Percentiles rank a stretch among this genome's conserved stretches.
These are phyloP conservation scores for Dryadomyces quercus-mongolicae DNA, from an alignment of 2,329 filamentous ascomycete genomes.

Conservation along the genomic window DNA sequence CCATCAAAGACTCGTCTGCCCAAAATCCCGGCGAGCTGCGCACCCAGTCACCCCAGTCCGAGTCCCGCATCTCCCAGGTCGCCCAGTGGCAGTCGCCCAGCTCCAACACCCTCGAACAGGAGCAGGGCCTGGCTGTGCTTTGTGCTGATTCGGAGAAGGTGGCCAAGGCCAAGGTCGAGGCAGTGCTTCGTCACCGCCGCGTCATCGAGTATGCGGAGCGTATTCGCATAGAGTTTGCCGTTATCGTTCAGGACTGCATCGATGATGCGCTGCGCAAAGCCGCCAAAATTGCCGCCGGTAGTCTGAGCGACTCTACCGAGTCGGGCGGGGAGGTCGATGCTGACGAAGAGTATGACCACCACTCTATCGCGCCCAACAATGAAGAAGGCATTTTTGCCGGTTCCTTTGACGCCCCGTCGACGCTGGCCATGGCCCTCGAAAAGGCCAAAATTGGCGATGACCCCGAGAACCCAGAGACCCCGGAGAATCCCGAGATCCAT, in stretches of 20 bases:
- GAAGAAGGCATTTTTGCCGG: conserved; percentile 45
- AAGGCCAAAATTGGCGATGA: conserved; percentile 29
- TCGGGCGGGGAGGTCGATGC: conserved; percentile 41
- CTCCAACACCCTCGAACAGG: conserved; percentile 81
- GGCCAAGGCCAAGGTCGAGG: conserved; percentile 81
- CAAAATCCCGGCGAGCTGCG: conserved; percentile 65
- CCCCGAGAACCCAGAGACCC: no score
- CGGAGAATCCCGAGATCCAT: no score
- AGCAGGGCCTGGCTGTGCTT: conserved; percentile 77
- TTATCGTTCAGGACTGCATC: conserved; percentile 91
- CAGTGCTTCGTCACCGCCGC: conserved; percentile 78
- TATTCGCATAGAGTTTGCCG: conserved; percentile 85
- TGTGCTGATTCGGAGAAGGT: conserved; percentile 81
- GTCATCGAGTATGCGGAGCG: conserved; percentile 95
- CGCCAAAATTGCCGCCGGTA: conserved; percentile 72
- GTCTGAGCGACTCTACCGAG: conserved; percentile 65
- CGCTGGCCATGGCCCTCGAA: conserved; percentile 41
- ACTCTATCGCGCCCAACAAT: conserved; percentile 25
- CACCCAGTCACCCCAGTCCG: conserved; percentile 90
- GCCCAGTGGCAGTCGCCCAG: conserved; percentile 94
- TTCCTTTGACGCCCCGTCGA: conserved; percentile 45
- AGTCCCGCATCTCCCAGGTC: conserved; percentile 88
- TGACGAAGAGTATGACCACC: conserved; percentile 26
- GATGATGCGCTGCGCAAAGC: conserved; percentile 85
- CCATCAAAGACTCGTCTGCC: conserved; percentile 71